Conservation (phyloP, 768 basidiomycete genomes). For the Amanita jacksonii region DNA sequence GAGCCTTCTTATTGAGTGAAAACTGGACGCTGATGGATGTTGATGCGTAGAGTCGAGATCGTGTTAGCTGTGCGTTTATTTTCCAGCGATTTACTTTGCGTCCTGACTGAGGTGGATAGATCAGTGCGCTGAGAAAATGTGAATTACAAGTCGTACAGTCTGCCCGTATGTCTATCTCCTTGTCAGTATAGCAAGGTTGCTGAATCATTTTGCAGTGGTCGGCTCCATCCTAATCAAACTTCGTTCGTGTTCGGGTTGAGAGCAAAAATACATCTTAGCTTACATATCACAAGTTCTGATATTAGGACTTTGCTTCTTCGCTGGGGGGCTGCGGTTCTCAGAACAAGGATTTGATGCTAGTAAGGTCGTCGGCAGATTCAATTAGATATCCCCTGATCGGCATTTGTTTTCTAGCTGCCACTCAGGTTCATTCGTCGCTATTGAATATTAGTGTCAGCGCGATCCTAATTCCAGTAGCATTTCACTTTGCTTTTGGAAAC, state of each 20-base stretch:
- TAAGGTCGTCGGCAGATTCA: slow-evolving; percentile 24
- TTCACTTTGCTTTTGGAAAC: slow-evolving; percentile 47
- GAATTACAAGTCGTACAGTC: slow-evolving; percentile 77
- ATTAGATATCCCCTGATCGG: neutral
- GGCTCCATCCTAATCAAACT: slow-evolving; percentile 79
- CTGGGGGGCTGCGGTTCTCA: slow-evolving; percentile 65
- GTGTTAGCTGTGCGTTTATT: slow-evolving; percentile 57
- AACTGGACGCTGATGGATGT: neutral
- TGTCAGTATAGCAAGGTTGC: neutral
- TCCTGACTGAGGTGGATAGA: slow-evolving; percentile 27
- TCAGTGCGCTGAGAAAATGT: slow-evolving; percentile 76
- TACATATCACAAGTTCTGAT: slow-evolving; percentile 51
- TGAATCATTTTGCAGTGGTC: slow-evolving; percentile 40
- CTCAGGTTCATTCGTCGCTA: slow-evolving; percentile 65
- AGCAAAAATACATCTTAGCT: neutral
- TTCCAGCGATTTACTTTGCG: neutral
- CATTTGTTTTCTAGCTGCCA: slow-evolving; percentile 37
- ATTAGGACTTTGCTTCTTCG: slow-evolving; percentile 79
- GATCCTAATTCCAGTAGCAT: slow-evolving; percentile 70
- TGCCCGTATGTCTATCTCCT: slow-evolving; percentile 40
- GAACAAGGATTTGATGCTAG: slow-evolving; percentile 73
- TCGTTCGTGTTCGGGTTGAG: slow-evolving; percentile 23
- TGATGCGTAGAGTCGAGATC: slow-evolving; percentile 39
- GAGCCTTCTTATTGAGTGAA: slow-evolving; percentile 18
- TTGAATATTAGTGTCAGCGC: slow-evolving; percentile 71